phyloP scores from a whole-genome alignment of 2,329 filamentous ascomycete species.

The Gremmenia infestans region DNA sequence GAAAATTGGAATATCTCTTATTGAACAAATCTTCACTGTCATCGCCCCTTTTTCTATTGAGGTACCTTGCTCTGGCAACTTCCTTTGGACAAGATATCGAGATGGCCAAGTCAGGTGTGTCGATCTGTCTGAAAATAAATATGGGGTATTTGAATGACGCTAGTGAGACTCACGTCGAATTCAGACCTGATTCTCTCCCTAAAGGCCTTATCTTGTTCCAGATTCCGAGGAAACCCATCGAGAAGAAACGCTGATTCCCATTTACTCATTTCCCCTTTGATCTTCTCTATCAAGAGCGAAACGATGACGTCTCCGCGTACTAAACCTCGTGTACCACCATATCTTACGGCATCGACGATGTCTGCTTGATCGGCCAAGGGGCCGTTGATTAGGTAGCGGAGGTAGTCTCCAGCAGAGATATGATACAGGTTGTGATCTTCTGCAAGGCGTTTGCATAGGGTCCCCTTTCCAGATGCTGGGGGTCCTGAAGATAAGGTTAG shows the following conservation, averaged over 20 bases:
- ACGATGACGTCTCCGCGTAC: neutral
- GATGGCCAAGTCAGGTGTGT: neutral
- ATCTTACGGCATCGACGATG: neutral
- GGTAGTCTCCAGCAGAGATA: neutral
- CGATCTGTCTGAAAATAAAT: neutral
- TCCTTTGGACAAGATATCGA: neutral
- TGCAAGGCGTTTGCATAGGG: neutral
- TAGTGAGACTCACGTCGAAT: neutral
- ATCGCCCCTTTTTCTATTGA: neutral
- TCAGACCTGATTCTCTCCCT: neutral
- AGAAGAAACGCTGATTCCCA: neutral
- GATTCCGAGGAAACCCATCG: conserved; percentile 11
- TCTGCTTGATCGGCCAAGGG: neutral
- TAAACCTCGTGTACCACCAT: neutral
- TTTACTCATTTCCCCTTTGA: neutral
- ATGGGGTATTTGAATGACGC: neutral
- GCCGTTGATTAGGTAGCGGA: neutral
- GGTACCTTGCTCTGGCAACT: neutral
- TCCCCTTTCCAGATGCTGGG: neutral
- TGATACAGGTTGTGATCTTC: neutral
- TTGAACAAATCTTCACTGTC: neutral
- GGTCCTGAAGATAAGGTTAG: neutral
- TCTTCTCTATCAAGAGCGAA: neutral
- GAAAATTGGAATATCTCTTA: neutral
- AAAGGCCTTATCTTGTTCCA: conserved; percentile 1